Conservation (phyloP, 2,329 filamentous ascomycete species). For the Coniochaeta prunicola region DNA sequence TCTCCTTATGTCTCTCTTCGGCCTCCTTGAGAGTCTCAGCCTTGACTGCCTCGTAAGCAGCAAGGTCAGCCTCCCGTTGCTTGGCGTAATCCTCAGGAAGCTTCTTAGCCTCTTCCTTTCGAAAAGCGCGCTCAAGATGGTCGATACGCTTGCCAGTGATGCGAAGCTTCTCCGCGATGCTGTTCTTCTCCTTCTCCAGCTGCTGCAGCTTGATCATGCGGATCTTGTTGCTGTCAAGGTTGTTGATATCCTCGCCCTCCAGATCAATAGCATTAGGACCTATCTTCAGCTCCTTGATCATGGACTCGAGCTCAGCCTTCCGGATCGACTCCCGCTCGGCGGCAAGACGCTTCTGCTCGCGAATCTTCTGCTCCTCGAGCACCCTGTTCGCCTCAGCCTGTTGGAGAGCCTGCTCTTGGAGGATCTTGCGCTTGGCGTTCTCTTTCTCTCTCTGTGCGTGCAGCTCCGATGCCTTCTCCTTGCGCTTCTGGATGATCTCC, state of each 20-base stretch:
- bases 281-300: conserved; percentile 85
- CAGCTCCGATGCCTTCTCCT: conserved; percentile 86
- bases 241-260: conserved; percentile 73
- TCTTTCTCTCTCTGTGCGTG: conserved; percentile 87
- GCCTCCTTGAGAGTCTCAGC: conserved; percentile 71
- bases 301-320: conserved; percentile 89
- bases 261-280: conserved; percentile 70
- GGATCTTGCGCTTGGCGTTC: conserved; percentile 79
- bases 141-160: conserved; percentile 94
- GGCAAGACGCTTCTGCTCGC: conserved; percentile 78
- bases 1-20: conserved; percentile 84
- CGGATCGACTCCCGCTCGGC: conserved; percentile 85
- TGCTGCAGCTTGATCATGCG: conserved; percentile 92
- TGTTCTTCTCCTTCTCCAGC: conserved; percentile 96
- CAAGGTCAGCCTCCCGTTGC: conserved; percentile 72
- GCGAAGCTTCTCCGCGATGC: conserved; percentile 82
- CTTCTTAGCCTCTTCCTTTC: conserved; percentile 93
- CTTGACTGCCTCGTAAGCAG: conserved; percentile 74
- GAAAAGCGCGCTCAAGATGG: conserved; percentile 92
- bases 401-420: conserved; percentile 79
- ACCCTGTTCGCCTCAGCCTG: conserved; percentile 86
- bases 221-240: conserved; percentile 81
- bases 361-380: conserved; percentile 85
- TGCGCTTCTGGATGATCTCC: conserved; percentile 90
- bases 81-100: conserved; percentile 75